These are phyloP conservation scores for Leccinum fibrillosum DNA, from an alignment of 768 basidiomycete species.

Conservation along the genomic window DNA sequence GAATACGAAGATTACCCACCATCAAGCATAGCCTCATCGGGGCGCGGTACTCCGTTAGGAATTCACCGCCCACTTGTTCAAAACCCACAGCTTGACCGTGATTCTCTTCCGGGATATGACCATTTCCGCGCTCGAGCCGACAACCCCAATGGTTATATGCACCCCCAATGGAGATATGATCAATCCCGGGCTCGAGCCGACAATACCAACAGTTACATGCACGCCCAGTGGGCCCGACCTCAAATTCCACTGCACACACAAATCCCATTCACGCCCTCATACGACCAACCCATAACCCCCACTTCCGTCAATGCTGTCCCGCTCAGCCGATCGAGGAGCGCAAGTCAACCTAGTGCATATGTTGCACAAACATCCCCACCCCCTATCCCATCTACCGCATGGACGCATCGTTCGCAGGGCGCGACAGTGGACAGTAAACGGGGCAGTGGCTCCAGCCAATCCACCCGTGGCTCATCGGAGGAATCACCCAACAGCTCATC, in stretches of 20 bases:
- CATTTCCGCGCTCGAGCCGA: slow-evolving; percentile 69
- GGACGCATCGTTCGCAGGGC: slow-evolving; percentile 45
- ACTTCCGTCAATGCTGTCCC: slow-evolving; percentile 31
- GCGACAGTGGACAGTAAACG: slow-evolving; percentile 54
- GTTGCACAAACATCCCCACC: slow-evolving; percentile 47
- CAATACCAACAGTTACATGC: slow-evolving; percentile 61
- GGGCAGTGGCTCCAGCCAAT: slow-evolving; percentile 82
- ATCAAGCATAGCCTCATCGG: slow-evolving; percentile 46
- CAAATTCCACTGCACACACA: slow-evolving; percentile 56
- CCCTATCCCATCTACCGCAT: slow-evolving; percentile 53
- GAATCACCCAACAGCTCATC: slow-evolving; percentile 83
- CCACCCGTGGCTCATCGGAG: slow-evolving; percentile 73
- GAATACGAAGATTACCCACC: slow-evolving; percentile 76
- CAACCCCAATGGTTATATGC: slow-evolving; percentile 57
- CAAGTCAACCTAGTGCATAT: slow-evolving; percentile 77
- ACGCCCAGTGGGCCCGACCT: slow-evolving; percentile 61
- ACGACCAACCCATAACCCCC: slow-evolving; percentile 45
- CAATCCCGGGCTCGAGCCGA: slow-evolving; percentile 72
- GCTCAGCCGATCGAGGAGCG: slow-evolving; percentile 63
- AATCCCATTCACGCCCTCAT: slow-evolving; percentile 47
- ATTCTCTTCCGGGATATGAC: slow-evolving; percentile 43
- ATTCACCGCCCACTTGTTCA: slow-evolving; percentile 56
- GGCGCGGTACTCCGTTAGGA: slow-evolving; percentile 72
- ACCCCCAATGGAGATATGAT: slow-evolving; percentile 64
- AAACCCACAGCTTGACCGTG: slow-evolving; percentile 57